These are phyloP conservation scores for Trichoderma hamatum DNA, from an alignment of 2,329 filamentous ascomycete genomes.

Conservation along the genomic window DNA sequence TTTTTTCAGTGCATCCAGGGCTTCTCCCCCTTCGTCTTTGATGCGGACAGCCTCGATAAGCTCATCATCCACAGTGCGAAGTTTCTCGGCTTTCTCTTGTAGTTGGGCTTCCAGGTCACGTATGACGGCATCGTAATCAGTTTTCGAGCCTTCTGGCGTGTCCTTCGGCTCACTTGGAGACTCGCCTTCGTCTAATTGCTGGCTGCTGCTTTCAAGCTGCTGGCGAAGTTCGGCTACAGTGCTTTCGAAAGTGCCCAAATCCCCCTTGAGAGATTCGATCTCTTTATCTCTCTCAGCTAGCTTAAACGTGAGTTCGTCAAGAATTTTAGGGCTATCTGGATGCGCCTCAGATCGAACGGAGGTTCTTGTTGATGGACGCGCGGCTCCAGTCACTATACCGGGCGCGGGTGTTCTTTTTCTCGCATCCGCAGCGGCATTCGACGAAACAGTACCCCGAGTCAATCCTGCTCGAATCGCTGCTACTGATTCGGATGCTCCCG, in stretches of 20 bases:
- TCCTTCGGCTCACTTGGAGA: constrained; percentile 48
- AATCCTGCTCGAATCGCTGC: constrained; percentile 40
- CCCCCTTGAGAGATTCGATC: constrained; percentile 58
- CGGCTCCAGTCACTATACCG: constrained; percentile 43
- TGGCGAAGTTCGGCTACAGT: constrained; percentile 59
- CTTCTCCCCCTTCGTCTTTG: constrained; percentile 53
- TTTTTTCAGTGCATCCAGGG: constrained; percentile 53
- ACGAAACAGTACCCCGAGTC: constrained; percentile 24
- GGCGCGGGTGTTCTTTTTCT: constrained; percentile 61
- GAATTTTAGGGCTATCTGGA: constrained; percentile 54
- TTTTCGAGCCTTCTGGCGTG: constrained; percentile 52
- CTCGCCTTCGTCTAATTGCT: constrained; percentile 45
- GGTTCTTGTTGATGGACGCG: constrained; percentile 36
- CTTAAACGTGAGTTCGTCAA: constrained; percentile 63
- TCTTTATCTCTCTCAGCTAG: constrained; percentile 61
- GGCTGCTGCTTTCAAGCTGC: constrained; percentile 47
- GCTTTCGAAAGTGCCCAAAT: constrained; percentile 58
- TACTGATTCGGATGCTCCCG: constrained; percentile 6
- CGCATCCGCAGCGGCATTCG: constrained; percentile 42
- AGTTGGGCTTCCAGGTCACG: constrained; percentile 52
- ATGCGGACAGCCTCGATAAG: constrained; percentile 53
- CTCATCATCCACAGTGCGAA: constrained; percentile 54
- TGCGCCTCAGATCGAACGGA: constrained; percentile 47
- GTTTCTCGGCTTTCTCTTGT: constrained; percentile 53
- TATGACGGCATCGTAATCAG: constrained; percentile 54